A percentile compares a stretch with the other conserved stretches of the same genome.
phyloP scores from a whole-genome alignment of 2,329 filamentous ascomycete species.

The Fusarium nodosum region DNA sequence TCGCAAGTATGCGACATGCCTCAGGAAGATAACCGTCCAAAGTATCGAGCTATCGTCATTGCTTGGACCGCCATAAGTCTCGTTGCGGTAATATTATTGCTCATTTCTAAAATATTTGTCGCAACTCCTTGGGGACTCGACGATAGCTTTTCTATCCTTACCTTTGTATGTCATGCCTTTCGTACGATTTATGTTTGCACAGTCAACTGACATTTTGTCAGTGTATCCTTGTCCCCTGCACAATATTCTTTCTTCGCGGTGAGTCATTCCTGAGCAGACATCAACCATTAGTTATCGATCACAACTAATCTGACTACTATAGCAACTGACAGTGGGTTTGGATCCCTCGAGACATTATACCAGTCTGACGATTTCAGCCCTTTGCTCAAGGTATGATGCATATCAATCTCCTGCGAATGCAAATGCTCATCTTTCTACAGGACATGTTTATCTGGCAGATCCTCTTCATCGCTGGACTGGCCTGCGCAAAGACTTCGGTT shows the following conservation, averaged over 20 bases:
- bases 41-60: neutral
- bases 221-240: neutral
- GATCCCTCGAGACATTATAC: neutral
- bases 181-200: neutral
- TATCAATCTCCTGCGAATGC: accelerated
- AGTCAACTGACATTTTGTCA: neutral
- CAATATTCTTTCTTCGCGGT: neutral
- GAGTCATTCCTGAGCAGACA: accelerated
- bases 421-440: neutral
- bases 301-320: accelerated
- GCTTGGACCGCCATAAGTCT: neutral
- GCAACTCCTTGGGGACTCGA: conserved; percentile 1
- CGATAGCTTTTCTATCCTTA: neutral
- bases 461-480: neutral
- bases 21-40: neutral
- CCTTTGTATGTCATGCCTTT: neutral
- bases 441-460: neutral
- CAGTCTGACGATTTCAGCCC: neutral
- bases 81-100: accelerated
- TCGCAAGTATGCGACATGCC: neutral
- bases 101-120: neutral
- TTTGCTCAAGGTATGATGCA: neutral
- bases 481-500: conserved; percentile 1
- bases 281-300: no score
- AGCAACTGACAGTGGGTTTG: neutral